phyloP scores from a whole-genome alignment of 768 basidiomycete genomes.

The Kwoniella heveanensis region DNA sequence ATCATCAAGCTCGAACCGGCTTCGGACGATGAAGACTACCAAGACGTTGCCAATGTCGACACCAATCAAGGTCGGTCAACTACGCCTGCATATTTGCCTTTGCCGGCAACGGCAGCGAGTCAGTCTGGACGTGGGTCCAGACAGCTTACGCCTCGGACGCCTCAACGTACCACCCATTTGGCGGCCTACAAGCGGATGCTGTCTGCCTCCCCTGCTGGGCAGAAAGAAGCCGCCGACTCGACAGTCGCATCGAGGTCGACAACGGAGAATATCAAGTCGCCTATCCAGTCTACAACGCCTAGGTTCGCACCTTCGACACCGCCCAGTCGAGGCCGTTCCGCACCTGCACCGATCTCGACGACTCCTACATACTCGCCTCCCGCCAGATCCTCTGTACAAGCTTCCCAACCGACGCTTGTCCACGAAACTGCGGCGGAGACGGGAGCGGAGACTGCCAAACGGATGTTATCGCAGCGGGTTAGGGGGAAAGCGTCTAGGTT shows the following conservation, averaged over 20 bases:
- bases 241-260: too few species aligned
- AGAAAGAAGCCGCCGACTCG: background rate
- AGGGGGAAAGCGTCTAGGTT: conserved; percentile 10
- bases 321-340: background rate
- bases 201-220: background rate
- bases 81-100: background rate
- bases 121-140: background rate
- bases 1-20: conserved; percentile 24
- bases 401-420: too few species aligned
- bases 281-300: background rate
- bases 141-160: background rate
- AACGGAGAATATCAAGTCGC: too few species aligned
- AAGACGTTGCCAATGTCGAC: background rate
- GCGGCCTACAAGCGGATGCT: background rate
- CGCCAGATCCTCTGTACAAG: background rate
- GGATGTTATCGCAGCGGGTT: background rate
- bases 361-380: background rate
- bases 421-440: too few species aligned
- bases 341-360: background rate
- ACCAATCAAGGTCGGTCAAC: background rate
- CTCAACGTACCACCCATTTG: background rate
- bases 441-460: background rate
- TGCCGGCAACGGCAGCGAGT: background rate
- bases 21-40: conserved; percentile 18
- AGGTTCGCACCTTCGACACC: background rate